These are phyloP conservation scores for Cryptococcus sp. DNA, from an alignment of 1,284 basidiomycete genomes.

Conservation along the genomic window DNA sequence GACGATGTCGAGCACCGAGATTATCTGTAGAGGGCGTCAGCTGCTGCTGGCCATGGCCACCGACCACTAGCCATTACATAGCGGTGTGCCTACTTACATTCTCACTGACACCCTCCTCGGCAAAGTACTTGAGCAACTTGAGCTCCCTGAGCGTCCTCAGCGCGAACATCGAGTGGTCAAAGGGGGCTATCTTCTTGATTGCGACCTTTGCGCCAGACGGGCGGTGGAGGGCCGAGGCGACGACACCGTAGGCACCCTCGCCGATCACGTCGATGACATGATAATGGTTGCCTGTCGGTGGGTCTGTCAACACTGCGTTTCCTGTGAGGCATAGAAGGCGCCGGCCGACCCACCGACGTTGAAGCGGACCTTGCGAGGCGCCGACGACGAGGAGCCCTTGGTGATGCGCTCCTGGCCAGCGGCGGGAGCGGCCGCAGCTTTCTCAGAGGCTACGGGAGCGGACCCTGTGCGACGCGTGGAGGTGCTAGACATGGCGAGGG, in stretches of 20 bases:
- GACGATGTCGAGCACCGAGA: conserved; percentile 92
- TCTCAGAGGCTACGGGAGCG: not conserved
- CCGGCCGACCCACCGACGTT: conserved; percentile 70
- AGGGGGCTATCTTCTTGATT: conserved; percentile 88
- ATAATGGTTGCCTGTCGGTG: conserved; percentile 57
- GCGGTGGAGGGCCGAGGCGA: conserved; percentile 75
- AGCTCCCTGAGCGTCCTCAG: conserved; percentile 79
- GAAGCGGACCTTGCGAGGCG: conserved; percentile 84
- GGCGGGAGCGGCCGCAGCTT: conserved; percentile 2
- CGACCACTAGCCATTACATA: not conserved
- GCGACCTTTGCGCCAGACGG: conserved; percentile 77
- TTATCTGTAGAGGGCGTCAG: conserved; percentile 64
- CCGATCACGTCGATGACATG: conserved; percentile 90
- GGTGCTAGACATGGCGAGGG: not conserved
- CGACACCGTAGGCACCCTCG: conserved; percentile 74
- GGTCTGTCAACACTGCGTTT: not conserved
- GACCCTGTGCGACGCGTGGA: conserved; percentile 1
- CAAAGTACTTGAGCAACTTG: conserved; percentile 85
- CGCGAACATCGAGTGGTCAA: conserved; percentile 90
- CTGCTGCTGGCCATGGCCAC: not conserved
- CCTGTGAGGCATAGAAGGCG: not conserved
- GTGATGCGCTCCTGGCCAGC: conserved; percentile 35
- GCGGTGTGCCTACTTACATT: conserved; percentile 61
- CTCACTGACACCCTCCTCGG: conserved; percentile 85
- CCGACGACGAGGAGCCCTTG: conserved; percentile 50